Evolutionary conservation across 495 filamentous ascomycete species (phyloP).

Genomic region (Aspergillus taichungensis): DNA sequence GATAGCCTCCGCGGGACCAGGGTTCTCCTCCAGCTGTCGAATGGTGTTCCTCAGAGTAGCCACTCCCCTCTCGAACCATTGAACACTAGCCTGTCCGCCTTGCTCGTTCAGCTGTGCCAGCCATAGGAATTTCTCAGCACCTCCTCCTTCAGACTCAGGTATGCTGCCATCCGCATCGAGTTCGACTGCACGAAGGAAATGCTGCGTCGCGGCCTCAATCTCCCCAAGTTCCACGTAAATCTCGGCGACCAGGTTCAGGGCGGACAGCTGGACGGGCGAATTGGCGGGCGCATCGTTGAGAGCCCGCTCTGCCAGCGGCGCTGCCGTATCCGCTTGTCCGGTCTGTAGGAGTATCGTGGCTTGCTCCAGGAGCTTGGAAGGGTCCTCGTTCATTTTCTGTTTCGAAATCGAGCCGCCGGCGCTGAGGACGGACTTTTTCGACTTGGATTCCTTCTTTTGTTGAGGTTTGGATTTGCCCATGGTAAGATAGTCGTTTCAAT

Average conservation of each 20-base stretch:
- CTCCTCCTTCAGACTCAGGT: slow-evolving; percentile 58
- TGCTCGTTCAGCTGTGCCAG: slow-evolving; percentile 85
- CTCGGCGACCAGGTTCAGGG: slow-evolving; percentile 72
- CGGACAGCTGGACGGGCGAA: slow-evolving; percentile 43
- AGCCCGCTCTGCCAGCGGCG: slow-evolving; percentile 54
- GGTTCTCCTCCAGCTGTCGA: slow-evolving; percentile 38
- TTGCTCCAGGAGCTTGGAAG: slow-evolving; percentile 52
- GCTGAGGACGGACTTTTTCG: slow-evolving; percentile 40
- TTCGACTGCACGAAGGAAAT: slow-evolving; percentile 59
- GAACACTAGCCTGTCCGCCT: slow-evolving; percentile 74
- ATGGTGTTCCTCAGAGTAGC: slow-evolving; percentile 58
- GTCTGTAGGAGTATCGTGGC: slow-evolving; percentile 63
- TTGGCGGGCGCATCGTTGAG: slow-evolving; percentile 39
- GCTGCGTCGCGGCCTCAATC: slow-evolving; percentile 55
- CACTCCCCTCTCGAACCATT: slow-evolving; percentile 81
- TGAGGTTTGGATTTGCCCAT: slow-evolving; percentile 42
- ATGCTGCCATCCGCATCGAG: slow-evolving; percentile 63
- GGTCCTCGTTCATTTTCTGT: slow-evolving; percentile 40
- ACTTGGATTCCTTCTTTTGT: slow-evolving; percentile 39
- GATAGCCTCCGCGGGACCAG: slow-evolving; percentile 29
- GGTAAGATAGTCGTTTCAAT: slow-evolving; percentile 8
- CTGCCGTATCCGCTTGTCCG: slow-evolving; percentile 59
- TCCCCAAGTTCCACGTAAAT: slow-evolving; percentile 81
- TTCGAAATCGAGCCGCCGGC: slow-evolving; percentile 35
- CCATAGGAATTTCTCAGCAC: slow-evolving; percentile 92